Conservation (phyloP, 805 yeast species). For the Metschnikowia lunata region DNA sequence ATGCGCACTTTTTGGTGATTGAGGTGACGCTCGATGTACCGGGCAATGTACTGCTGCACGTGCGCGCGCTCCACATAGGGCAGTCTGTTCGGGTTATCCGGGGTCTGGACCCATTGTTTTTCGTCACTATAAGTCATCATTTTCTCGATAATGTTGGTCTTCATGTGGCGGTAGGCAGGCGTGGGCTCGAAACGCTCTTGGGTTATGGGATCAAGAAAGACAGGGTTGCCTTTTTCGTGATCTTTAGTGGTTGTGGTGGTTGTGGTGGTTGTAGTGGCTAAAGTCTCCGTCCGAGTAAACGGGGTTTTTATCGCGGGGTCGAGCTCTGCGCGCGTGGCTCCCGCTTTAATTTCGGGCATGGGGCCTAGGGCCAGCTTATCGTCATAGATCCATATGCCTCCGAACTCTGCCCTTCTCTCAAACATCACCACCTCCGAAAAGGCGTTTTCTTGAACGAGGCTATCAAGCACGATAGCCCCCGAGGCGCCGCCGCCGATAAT, state of each 20-base stretch:
- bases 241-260: not conserved
- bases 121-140: constrained; percentile 44
- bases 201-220: not conserved
- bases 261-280: not conserved
- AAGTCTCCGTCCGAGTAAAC: constrained; percentile 10
- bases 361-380: constrained; percentile 11
- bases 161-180: constrained; percentile 21
- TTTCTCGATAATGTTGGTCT: constrained; percentile 42
- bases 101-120: constrained; percentile 28
- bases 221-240: not conserved
- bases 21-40: constrained; percentile 22
- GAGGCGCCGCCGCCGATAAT: constrained; percentile 52
- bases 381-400: constrained; percentile 44
- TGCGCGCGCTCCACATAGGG: constrained; percentile 24
- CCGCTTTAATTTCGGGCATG: constrained; percentile 15
- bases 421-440: constrained; percentile 34
- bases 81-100: no score
- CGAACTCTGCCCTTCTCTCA: constrained; percentile 37
- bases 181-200: constrained; percentile 30
- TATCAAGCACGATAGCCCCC: constrained; percentile 41
- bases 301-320: constrained; percentile 25
- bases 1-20: constrained; percentile 21
- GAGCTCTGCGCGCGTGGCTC: constrained; percentile 17
- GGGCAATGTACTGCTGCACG: constrained; percentile 27
- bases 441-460: constrained; percentile 30